These are phyloP conservation scores for Metschnikowia gelsemii DNA, from an alignment of 805 yeast genomes.

Conservation along the genomic window DNA sequence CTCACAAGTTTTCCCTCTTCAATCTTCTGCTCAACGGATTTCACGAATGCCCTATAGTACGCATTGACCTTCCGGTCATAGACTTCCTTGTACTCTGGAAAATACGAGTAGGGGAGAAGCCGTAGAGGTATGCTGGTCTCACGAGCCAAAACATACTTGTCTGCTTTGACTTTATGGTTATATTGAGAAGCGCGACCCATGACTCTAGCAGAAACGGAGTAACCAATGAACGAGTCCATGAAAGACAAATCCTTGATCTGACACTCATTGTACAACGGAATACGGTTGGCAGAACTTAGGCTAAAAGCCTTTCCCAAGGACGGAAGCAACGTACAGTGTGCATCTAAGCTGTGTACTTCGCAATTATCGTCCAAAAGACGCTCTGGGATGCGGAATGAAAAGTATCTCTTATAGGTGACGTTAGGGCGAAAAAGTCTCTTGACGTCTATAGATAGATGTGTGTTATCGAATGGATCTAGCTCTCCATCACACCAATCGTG, in stretches of 20 bases:
- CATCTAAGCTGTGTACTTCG: constrained; percentile 33
- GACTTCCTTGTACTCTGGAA: constrained; percentile 23
- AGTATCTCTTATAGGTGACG: constrained; percentile 41
- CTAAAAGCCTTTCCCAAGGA: constrained; percentile 35
- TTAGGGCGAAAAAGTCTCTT: constrained; percentile 38
- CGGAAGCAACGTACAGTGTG: constrained; percentile 40
- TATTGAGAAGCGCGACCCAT: constrained; percentile 43
- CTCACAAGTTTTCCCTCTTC: constrained; percentile 19
- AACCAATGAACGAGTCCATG: constrained; percentile 37
- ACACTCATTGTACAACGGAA: constrained; percentile 15
- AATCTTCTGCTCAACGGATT: constrained; percentile 30
- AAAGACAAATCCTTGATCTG: constrained; percentile 35
- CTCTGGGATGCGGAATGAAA: constrained; percentile 43
- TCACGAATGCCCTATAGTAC: constrained; percentile 36
- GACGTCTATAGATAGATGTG: constrained; percentile 36
- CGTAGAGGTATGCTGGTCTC: constrained; percentile 35
- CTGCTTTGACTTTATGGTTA: constrained; percentile 20
- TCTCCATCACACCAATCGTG: constrained; percentile 47
- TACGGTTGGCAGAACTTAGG: constrained; percentile 22
- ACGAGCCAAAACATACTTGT: constrained; percentile 39
- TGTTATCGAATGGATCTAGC: constrained; percentile 41
- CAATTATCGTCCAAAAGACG: constrained; percentile 42
- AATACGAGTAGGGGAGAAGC: constrained; percentile 31
- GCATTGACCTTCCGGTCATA: constrained; percentile 24
- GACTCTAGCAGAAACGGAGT: constrained; percentile 41